phyloP scores from a whole-genome alignment of 2,329 filamentous ascomycete species.

The Cladorrhinum sp. region DNA sequence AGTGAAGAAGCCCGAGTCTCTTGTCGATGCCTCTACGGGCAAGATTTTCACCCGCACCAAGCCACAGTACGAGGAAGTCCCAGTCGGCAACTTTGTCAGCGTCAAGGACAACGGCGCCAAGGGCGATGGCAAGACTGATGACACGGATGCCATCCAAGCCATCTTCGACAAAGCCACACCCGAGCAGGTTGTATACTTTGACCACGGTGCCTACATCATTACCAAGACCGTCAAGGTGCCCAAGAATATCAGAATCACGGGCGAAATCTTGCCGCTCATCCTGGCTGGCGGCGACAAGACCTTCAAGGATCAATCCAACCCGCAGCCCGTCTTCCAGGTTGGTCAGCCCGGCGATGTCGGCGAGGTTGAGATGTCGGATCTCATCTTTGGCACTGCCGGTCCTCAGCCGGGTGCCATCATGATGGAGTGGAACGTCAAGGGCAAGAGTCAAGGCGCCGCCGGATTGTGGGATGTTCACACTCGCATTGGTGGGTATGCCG shows the following conservation, averaged over 20 bases:
- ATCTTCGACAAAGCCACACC: slow-evolving; percentile 65
- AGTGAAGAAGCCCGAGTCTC: slow-evolving; percentile 60
- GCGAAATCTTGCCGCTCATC: slow-evolving; percentile 88
- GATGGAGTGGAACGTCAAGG: slow-evolving; percentile 85
- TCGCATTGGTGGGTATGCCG: slow-evolving; percentile 82
- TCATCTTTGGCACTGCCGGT: slow-evolving; percentile 81
- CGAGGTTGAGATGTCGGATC: slow-evolving; percentile 79
- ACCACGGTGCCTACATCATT: slow-evolving; percentile 70
- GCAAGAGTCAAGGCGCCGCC: slow-evolving; percentile 61
- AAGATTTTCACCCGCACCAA: slow-evolving; percentile 79
- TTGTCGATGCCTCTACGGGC: slow-evolving; percentile 59
- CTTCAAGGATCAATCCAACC: slow-evolving; percentile 73
- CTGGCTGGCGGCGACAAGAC: slow-evolving; percentile 70
- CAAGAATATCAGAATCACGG: slow-evolving; percentile 80
- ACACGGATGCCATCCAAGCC: slow-evolving; percentile 79
- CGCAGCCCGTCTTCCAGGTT: slow-evolving; percentile 80
- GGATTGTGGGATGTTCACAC: slow-evolving; percentile 97
- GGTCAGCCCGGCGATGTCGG: slow-evolving; percentile 75
- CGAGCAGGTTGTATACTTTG: slow-evolving; percentile 69
- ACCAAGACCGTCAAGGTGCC: slow-evolving; percentile 69
- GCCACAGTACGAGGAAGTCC: slow-evolving; percentile 76
- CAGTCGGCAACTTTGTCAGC: slow-evolving; percentile 71
- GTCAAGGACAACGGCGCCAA: slow-evolving; percentile 79
- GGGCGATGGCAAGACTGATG: slow-evolving; percentile 84
- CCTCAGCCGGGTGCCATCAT: slow-evolving; percentile 83